Percentiles rank a stretch among this genome's conserved stretches.
Evolutionary conservation across 768 basidiomycete species (phyloP).

Genomic region (Podaxis mareebaensis): DNA sequence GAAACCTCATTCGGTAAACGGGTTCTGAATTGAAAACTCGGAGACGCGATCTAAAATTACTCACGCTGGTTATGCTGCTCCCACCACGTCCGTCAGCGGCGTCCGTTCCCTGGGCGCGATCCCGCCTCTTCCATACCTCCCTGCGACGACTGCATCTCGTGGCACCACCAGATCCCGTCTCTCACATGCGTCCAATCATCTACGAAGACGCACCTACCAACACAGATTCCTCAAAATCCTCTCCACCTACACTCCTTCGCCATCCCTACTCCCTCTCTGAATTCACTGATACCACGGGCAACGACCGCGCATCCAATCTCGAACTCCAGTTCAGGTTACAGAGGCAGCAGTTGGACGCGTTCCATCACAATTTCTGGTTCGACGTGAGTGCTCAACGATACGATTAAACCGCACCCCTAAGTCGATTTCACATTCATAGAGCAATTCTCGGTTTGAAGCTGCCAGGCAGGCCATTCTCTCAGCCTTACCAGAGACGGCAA

Average conservation of each 20-base stretch:
- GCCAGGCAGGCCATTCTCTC: constrained; percentile 61
- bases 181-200: constrained; percentile 77
- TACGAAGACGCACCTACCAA: constrained; percentile 56
- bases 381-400: constrained; percentile 53
- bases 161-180: constrained; percentile 76
- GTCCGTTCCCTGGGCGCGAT: neutral
- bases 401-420: neutral
- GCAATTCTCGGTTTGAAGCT: constrained; percentile 76
- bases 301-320: constrained; percentile 36
- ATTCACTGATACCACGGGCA: constrained; percentile 45
- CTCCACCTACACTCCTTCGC: constrained; percentile 33
- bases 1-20: neutral
- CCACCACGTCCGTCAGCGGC: neutral
- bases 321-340: constrained; percentile 73
- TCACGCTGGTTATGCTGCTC: constrained; percentile 4
- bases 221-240: constrained; percentile 23
- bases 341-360: constrained; percentile 69
- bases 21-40: neutral
- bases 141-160: constrained; percentile 37
- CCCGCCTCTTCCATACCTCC: constrained; percentile 45
- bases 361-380: constrained; percentile 80
- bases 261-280: constrained; percentile 84
- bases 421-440: constrained; percentile 42
- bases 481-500: constrained; percentile 51
- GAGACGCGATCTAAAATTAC: neutral